Conservation (phyloP, 2,329 filamentous ascomycete species). For the Microsporum audouinii region DNA sequence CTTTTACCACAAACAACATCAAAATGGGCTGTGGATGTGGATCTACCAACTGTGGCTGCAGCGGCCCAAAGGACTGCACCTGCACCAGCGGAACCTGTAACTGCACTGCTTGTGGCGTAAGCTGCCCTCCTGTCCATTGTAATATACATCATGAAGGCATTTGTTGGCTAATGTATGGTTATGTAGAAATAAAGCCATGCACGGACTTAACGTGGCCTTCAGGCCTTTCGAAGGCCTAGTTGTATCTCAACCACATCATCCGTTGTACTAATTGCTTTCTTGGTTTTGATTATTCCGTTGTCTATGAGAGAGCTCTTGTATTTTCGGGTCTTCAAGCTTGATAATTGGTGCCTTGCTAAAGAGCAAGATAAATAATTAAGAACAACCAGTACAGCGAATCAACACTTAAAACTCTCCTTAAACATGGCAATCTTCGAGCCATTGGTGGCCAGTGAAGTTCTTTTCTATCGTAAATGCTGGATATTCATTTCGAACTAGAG, state of each 20-base stretch:
- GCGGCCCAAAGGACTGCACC: conserved; percentile 12
- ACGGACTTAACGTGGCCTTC: background rate
- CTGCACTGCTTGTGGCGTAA: conserved; percentile 14
- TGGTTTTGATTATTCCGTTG: background rate
- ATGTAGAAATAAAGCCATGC: background rate
- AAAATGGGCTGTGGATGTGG: conserved; percentile 15
- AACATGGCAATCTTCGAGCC: background rate
- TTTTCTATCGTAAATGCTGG: background rate
- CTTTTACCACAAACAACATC: background rate
- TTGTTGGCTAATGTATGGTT: background rate
- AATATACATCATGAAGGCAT: background rate
- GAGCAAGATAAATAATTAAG: background rate
- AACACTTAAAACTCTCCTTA: background rate
- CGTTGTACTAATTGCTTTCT: background rate
- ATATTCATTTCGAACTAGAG: background rate
- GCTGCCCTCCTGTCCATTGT: background rate
- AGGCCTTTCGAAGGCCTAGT: background rate
- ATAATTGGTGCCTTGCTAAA: background rate
- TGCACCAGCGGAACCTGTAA: conserved; percentile 12
- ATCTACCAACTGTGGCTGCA: conserved; percentile 12
- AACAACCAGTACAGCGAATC: background rate
- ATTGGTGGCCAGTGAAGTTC: background rate
- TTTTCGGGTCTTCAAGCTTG: background rate
- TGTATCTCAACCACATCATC: background rate
- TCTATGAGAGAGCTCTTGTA: background rate